Base-by-base conservation (phyloP, 495 filamentous ascomycete genomes). In the Aspergillus diversus region DNA sequence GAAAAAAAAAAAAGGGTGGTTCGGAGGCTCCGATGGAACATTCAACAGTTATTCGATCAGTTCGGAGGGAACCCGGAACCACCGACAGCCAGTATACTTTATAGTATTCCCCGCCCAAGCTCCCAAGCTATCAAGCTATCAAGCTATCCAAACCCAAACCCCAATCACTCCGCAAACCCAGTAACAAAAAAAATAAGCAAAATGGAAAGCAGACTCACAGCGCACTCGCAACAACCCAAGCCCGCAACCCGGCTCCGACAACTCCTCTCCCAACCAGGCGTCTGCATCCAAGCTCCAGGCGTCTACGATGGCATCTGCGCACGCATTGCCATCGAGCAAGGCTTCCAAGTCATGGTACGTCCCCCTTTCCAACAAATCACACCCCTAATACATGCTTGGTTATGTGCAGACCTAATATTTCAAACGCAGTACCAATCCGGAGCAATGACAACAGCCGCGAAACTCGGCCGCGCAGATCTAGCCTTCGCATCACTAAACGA, bases 241-340 rank as follows among this genome's bases (percentile, higher is more conserved):
- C 39, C 53, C 2, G 53, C 33, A 16, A 16, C 53, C 32, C 42
- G 56, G 17, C 56, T 59, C 11, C 56, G 56, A 3, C 5, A 21
- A 13, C 56, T 48, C 21, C 39, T 59, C 17, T 11, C 56, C 33
- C n/a, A 49, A 7, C 39, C 39, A n/a, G 42, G 21, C 31, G 17
- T 46, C 2, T 46, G 16, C 9, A 47, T 59, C 83, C 83, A 9
- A 16, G 33, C 33, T 5, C 53, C 53, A 3, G 84, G 85, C 5
- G 83, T 88, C 5, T 87, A 87, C 63, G 85, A 88, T 75, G 85
- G 86, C 15, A 75, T 86, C 32, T 82, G 80, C 12, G 83, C 86
- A 13, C 75, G 86, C 7, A 80, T 86, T 17, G 84, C 84, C 6
- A 72, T 87, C 13, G 67, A 73, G 17, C 61, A 80, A 33, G 84